phyloP scores from a whole-genome alignment of 1,139 yeast species.

The Yamadazyma diospyri region DNA sequence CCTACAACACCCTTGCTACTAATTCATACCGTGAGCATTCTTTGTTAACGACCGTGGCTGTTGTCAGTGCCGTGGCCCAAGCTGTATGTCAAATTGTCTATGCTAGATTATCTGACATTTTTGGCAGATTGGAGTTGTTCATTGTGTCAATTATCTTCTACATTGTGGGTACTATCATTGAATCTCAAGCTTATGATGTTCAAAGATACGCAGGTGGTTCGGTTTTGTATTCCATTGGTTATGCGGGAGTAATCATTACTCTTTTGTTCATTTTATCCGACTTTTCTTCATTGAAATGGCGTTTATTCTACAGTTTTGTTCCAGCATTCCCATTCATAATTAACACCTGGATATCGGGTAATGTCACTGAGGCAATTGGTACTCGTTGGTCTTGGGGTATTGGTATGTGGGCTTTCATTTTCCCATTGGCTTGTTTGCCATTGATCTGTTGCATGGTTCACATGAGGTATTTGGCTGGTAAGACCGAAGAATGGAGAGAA shows the following conservation, averaged over 20 bases:
- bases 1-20: constrained; percentile 45
- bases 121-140: constrained; percentile 62
- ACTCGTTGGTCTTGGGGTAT: constrained; percentile 29
- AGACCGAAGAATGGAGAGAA: constrained; percentile 30
- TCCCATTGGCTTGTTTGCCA: constrained; percentile 36
- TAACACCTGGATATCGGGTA: constrained; percentile 76
- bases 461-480: constrained; percentile 35
- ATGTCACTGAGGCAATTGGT: constrained; percentile 32
- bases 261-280: constrained; percentile 60
- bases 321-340: constrained; percentile 70
- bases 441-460: constrained; percentile 27
- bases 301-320: constrained; percentile 56
- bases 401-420: constrained; percentile 41
- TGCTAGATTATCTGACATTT: constrained; percentile 67
- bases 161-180: constrained; percentile 65
- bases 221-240: constrained; percentile 65
- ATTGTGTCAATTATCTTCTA: constrained; percentile 55
- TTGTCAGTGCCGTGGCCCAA: constrained; percentile 57
- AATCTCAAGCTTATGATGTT: constrained; percentile 65
- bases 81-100: constrained; percentile 68
- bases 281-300: constrained; percentile 64
- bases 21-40: constrained; percentile 56
- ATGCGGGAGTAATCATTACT: constrained; percentile 56
- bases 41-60: constrained; percentile 59
- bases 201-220: constrained; percentile 72